phyloP scores from a whole-genome alignment of 2,329 filamentous ascomycete species.

The Capronia americana region DNA sequence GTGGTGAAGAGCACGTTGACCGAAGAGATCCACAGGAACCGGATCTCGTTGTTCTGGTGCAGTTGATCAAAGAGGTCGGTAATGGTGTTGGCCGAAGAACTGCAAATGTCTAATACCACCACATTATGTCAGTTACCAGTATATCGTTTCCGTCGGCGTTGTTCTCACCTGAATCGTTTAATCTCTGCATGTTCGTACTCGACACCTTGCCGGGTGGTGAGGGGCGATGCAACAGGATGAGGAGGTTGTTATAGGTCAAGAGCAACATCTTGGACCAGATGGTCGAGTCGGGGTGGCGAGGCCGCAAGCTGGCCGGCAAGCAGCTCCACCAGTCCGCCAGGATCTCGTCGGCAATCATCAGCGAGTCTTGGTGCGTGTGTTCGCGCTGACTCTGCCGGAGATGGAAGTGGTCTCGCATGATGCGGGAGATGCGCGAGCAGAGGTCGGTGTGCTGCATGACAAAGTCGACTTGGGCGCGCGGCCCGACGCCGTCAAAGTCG shows the following conservation, averaged over 20 bases:
- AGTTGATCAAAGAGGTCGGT: too few species aligned
- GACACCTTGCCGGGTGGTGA: too few species aligned
- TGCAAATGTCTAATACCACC: too few species aligned
- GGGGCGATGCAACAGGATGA: background rate
- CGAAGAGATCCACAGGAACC: constrained; percentile 1
- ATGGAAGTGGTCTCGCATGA: background rate
- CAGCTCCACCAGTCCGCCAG: background rate
- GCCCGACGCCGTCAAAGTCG: background rate
- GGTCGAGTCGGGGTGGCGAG: background rate
- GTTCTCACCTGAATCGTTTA: too few species aligned
- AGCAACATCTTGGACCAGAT: background rate
- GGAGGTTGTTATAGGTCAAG: background rate
- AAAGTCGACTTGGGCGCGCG: background rate
- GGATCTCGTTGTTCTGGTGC: too few species aligned
- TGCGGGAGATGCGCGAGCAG: background rate
- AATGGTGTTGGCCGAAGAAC: too few species aligned
- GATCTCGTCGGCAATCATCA: background rate
- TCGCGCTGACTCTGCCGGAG: background rate
- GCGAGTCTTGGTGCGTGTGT: background rate
- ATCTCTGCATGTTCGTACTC: too few species aligned
- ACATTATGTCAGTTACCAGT: too few species aligned
- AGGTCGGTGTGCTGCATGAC: background rate
- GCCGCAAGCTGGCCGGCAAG: background rate
- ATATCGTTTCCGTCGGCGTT: too few species aligned
- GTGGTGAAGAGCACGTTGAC: constrained; percentile 11